Percentiles rank a stretch among this genome's conserved stretches.
Evolutionary conservation across 2,329 filamentous ascomycete species (phyloP).

Genomic region (Trichoderma oligosporum): DNA sequence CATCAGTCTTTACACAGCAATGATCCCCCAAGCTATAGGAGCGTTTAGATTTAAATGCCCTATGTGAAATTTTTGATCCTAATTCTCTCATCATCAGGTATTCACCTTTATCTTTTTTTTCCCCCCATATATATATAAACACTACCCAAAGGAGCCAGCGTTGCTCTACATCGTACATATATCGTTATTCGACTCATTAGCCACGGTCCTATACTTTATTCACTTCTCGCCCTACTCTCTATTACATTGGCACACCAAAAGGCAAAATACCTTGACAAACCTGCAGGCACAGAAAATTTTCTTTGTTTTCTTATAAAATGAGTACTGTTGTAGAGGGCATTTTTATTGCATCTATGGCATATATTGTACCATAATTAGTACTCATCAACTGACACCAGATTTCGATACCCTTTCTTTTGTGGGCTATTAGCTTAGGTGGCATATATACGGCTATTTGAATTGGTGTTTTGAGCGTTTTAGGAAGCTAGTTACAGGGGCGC

Average conservation of each 20-base stretch:
- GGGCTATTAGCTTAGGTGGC: constrained; percentile 5
- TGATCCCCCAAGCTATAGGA: constrained; percentile 54
- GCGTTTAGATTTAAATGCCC: constrained; percentile 45
- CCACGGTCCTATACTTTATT: background rate
- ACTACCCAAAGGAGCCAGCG: background rate
- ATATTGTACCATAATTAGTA: constrained; percentile 4
- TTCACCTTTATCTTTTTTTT: background rate
- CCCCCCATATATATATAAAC: background rate
- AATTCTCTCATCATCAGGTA: background rate
- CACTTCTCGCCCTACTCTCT: too few relatives aligned
- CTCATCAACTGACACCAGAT: background rate
- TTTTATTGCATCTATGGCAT: background rate
- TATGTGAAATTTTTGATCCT: too few relatives aligned
- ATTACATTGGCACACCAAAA: background rate
- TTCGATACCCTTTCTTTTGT: constrained; percentile 8
- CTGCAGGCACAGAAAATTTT: background rate
- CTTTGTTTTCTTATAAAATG: background rate
- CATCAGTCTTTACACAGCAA: constrained; percentile 55
- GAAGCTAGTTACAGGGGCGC: background rate
- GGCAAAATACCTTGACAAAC: background rate
- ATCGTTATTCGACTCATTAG: background rate
- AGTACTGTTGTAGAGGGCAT: background rate
- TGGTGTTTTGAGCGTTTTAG: background rate
- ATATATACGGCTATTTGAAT: too few relatives aligned
- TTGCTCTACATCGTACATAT: background rate